Conservation (phyloP, 164 flowering plant species). For the Piper betle region DNA sequence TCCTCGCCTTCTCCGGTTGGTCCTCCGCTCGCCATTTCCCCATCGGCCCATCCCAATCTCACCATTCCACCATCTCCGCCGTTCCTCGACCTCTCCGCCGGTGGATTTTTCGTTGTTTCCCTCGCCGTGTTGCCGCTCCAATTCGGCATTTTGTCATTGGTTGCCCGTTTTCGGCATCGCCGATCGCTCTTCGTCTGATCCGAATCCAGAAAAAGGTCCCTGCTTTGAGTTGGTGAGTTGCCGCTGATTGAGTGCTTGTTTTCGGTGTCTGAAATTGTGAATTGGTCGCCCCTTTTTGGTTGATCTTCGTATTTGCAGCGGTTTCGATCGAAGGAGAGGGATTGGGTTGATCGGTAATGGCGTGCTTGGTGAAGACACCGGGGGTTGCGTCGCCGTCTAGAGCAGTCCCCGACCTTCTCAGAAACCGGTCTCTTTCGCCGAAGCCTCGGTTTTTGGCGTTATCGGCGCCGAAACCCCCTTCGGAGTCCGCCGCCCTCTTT, state of each 20-base stretch:
- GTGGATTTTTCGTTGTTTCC: slow-evolving; percentile 17
- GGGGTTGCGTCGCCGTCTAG: not conserved
- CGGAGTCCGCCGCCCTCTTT: slow-evolving; percentile 3
- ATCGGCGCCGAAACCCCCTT: slow-evolving; percentile 5
- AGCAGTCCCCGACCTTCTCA: slow-evolving; percentile 7
- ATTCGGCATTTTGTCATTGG: no score
- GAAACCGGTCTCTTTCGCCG: not conserved
- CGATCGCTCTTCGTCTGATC: slow-evolving; percentile 1
- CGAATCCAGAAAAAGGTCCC: not conserved
- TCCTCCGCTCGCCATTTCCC: no score
- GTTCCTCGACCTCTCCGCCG: slow-evolving; percentile 43
- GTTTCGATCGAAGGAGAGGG: not conserved
- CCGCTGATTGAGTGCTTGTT: not conserved
- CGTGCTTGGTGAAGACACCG: slow-evolving; percentile 18
- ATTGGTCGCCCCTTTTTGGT: not conserved
- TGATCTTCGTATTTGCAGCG: not conserved
- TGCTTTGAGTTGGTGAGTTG: not conserved
- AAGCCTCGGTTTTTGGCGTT: slow-evolving; percentile 6
- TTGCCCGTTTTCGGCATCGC: not conserved
- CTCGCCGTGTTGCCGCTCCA: not conserved
- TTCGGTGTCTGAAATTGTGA: not conserved
- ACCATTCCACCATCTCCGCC: not conserved
- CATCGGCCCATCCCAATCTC: no score
- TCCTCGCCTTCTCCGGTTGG: not conserved
- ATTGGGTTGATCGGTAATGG: slow-evolving; percentile 10